Conservation (phyloP, 2,329 filamentous ascomycete species). For the Phyllosticta citribraziliensis region DNA sequence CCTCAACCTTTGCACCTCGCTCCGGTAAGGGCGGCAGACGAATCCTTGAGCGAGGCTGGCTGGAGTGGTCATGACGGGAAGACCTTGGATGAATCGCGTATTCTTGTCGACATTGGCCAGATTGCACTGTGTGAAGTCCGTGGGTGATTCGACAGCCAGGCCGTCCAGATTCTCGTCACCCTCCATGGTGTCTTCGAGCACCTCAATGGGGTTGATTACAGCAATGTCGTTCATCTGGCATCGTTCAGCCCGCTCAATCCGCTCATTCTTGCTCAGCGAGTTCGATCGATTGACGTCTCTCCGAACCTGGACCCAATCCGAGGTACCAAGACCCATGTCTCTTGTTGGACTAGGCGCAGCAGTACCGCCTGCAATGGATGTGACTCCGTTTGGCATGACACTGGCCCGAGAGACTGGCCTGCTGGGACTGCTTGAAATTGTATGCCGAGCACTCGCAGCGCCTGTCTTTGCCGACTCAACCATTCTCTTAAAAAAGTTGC, state of each 20-base stretch:
- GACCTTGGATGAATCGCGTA: slow-evolving; percentile 74
- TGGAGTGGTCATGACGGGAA: slow-evolving; percentile 74
- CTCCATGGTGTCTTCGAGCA: slow-evolving; percentile 73
- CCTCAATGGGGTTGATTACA: slow-evolving; percentile 79
- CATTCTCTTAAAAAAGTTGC: slow-evolving; percentile 91
- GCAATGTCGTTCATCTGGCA: slow-evolving; percentile 93
- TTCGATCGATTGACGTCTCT: slow-evolving; percentile 94
- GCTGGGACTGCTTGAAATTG: slow-evolving; percentile 52
- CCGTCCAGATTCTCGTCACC: slow-evolving; percentile 87
- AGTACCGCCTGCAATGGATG: slow-evolving; percentile 44
- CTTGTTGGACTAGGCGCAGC: slow-evolving; percentile 39
- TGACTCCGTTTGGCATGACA: slow-evolving; percentile 38
- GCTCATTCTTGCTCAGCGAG: slow-evolving; percentile 80
- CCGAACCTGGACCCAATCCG: slow-evolving; percentile 94
- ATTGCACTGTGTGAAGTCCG: slow-evolving; percentile 71
- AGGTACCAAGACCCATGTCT: slow-evolving; percentile 54
- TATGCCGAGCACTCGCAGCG: slow-evolving; percentile 79
- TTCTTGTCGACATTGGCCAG: slow-evolving; percentile 90
- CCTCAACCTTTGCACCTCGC: slow-evolving; percentile 82
- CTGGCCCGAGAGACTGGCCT: slow-evolving; percentile 29
- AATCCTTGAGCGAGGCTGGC: slow-evolving; percentile 79
- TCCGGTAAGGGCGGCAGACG: slow-evolving; percentile 86
- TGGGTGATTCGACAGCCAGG: slow-evolving; percentile 68
- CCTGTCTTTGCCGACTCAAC: slow-evolving; percentile 90
- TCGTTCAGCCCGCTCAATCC: slow-evolving; percentile 71